phyloP scores from a whole-genome alignment of 768 basidiomycete genomes.

The Boletus sp. region DNA sequence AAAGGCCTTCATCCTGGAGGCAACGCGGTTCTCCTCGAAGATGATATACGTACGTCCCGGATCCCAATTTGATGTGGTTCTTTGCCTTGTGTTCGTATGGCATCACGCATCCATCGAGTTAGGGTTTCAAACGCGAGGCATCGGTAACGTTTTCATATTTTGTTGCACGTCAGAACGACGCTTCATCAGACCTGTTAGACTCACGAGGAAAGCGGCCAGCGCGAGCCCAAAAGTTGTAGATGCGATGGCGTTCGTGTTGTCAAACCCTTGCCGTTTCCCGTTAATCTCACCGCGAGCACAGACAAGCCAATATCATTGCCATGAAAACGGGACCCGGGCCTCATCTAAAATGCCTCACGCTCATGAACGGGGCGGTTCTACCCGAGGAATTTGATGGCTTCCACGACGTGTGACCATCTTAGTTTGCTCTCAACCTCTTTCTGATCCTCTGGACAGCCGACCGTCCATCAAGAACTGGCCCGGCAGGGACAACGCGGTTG shows the following conservation, averaged over 20 bases:
- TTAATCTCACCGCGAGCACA: constrained; percentile 5
- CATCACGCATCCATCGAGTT: constrained; percentile 24
- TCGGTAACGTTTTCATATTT: constrained; percentile 11
- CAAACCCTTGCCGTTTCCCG: background rate
- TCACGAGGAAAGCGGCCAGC: constrained; percentile 56
- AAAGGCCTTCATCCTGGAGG: constrained; percentile 32
- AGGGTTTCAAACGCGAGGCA: constrained; percentile 45
- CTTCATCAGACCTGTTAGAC: constrained; percentile 25
- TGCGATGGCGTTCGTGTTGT: constrained; percentile 44
- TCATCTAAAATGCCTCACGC: constrained; percentile 72
- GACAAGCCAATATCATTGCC: constrained; percentile 43
- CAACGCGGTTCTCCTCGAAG: background rate
- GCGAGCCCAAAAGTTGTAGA: constrained; percentile 49
- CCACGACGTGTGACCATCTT: constrained; percentile 53
- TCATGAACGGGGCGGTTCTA: constrained; percentile 47
- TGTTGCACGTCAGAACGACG: constrained; percentile 1
- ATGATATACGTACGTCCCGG: background rate
- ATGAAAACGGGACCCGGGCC: constrained; percentile 66
- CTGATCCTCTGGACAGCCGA: constrained; percentile 42
- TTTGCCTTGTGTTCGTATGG: background rate
- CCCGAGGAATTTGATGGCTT: constrained; percentile 71
- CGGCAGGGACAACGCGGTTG: constrained; percentile 75
- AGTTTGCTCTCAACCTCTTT: background rate
- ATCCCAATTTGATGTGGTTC: background rate
- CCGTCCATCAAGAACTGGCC: constrained; percentile 74